Evolutionary conservation across 2,329 filamentous ascomycete species (phyloP), one percentile per base, ranked within the genome.

Genomic region (Fusarium verticillioides): DNA sequence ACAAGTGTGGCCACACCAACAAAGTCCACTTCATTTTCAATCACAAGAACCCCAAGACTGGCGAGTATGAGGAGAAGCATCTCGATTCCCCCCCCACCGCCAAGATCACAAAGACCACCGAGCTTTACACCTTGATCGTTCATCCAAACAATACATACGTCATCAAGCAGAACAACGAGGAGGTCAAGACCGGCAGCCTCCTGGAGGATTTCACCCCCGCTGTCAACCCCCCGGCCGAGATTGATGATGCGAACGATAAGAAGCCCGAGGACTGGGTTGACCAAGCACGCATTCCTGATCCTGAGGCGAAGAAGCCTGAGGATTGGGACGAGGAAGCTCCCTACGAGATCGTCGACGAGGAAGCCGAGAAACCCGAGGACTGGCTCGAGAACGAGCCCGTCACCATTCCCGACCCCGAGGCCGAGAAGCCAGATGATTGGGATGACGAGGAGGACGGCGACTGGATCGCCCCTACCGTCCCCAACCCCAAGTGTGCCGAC

Each of bases 11-110:
- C 84, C 90, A 94, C 83, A 98, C 94, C 85, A 99, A 99, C 92
- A 98, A 98, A 93, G 94, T 97, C 60, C 89, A 91, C 85, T 97
- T 99, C 87, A 99, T 99, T 85, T 97, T 99, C 91, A 96, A 97
- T 86, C 96, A 99, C 93, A 99, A 98, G 94, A 99, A 98, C 91
- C 96, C 96, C 82, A 98, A 97, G 93, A 98, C 95, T 52, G 96
- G 96, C 87, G 94, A 98, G 85, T 99, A 99, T 81, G 96, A 99
- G 90, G 96, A 99, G 93, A 99, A 99, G 92, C 96, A 99, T 86
- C 90, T 99, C 74, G 91, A 90, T 82, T 89, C 89, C 79, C 92
- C 96, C 75, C 95, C 96, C 70, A 89, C 92, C 67, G 95, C 95
- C 82, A 93, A 92, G 83, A 96, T 97, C 80, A 89, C 91, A 87